A percentile compares a stretch with the other conserved stretches of the same genome.
Conservation (phyloP, 495 filamentous ascomycete species). For the Penicillium coprophilum region DNA sequence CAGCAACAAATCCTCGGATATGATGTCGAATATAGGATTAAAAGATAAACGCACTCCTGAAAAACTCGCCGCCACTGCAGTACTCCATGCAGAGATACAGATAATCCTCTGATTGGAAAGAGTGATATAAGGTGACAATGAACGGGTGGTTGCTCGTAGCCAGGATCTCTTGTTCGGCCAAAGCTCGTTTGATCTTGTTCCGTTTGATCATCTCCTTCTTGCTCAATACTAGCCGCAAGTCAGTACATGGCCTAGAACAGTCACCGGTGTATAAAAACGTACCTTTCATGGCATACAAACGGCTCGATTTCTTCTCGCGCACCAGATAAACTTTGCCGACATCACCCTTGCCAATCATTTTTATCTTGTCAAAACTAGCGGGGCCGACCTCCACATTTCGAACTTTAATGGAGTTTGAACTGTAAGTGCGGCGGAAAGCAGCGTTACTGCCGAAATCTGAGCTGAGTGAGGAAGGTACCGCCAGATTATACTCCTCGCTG, state of each 20-base stretch:
- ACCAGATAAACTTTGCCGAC: conserved; percentile 98
- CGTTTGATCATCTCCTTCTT: conserved; percentile 99
- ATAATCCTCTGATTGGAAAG: conserved; percentile 98
- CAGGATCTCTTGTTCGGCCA: conserved; percentile 97
- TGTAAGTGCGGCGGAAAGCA: conserved; percentile 91
- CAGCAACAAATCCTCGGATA: neutral
- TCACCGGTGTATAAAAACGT: conserved; percentile 13
- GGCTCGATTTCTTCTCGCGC: conserved; percentile 91
- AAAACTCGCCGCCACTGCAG: conserved; percentile 98
- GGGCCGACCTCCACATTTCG: conserved; percentile 95
- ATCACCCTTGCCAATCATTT: conserved; percentile 97
- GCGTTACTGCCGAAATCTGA: conserved; percentile 40
- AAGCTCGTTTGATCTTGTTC: conserved; percentile 98
- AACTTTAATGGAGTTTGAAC: conserved; percentile 98
- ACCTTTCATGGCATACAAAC: conserved; percentile 99
- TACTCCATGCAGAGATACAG: conserved; percentile 99
- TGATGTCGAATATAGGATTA: neutral
- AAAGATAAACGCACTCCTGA: conserved; percentile 58
- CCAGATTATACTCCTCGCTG: conserved; percentile 43
- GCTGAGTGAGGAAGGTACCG: conserved; percentile 41
- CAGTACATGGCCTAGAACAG: conserved; percentile 1
- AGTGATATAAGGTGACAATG: conserved; percentile 97
- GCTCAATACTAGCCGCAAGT: conserved; percentile 69
- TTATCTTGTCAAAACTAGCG: conserved; percentile 98
- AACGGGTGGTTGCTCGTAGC: conserved; percentile 99